Base-by-base conservation (phyloP, 2,329 filamentous ascomycete species). In the Alternaria sp. region DNA sequence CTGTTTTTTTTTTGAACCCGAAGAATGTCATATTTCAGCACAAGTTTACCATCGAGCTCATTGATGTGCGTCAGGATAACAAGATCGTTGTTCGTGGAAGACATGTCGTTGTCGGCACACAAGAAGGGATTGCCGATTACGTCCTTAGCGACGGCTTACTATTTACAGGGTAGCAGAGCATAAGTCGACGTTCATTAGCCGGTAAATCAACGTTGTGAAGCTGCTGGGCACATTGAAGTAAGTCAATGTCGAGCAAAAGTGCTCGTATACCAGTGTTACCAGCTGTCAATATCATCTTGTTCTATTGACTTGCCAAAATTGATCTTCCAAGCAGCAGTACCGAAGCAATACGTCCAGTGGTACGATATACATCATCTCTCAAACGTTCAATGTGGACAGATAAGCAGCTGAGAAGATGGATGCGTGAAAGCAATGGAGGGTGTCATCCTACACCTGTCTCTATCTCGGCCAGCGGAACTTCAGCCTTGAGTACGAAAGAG, bases 401-500 rank as follows among this genome's bases (percentile, higher is more conserved):
- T 13, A 7, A 26, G 13, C 7, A 43, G 15, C 46, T 44, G n/a
- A 30, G 50, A 51, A 36, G 32, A n/a, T 51, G 46, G 9, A 30
- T 52, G 19, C 46, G 8, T 11, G 45, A 44, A 58, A 44, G 56
- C 32, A 43, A 44, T 46, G n/a, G 46, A 44, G n/a, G 43, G 15
- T 6, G 13, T 15, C 8, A 40, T 26, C 13, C 30, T 25, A 51
- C 26, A 17, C 32, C 60, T 28, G 65, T 63, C 19, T 62, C 69
- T 17, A 46, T 50, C 21, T 56, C 56, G n/a, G 15, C 58, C 44
- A 56, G 59, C 32, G 36, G 50, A 25, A 30, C 56, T 32, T 56
- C 84, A 67, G 5, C n/a, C 21, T 32, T 89, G 88, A 76, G 87
- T 86, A 1, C 83, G 82, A 13, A 43, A 0, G 86, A 86, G 21